Base-by-base conservation (phyloP, 352 stramenopile genomes). In the Halophytophthora polymorphica region DNA sequence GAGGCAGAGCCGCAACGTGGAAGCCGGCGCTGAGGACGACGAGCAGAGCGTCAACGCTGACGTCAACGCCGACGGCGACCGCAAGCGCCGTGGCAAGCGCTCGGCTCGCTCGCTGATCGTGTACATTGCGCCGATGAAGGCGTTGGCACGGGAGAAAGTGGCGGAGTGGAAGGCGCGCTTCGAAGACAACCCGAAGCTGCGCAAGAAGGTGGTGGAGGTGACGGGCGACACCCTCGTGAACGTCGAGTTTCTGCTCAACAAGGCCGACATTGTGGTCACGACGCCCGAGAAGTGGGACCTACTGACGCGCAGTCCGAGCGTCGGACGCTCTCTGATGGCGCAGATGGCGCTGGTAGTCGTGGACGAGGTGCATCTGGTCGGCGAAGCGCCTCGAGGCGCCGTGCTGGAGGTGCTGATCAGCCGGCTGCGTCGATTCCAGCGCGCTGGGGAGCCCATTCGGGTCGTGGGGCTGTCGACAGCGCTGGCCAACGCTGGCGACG, bases 231-330 rank as follows among this genome's bases (percentile, higher is more conserved):
- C 94, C 6, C 88, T 95, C 31, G 95, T 98, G 39, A 97, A 99
- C 53, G 65, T 87, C 15, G 75, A 94, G 40, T 78, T 77, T 38
- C 64, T 96, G 12, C 62, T 99, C 15, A 88, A 89, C 34, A 85
- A 86, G n/a, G 87, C 95, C 1, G 91, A 98, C 55, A 93, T 99
- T 29, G 83, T 99, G 14, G 88, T 99, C 21, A 98, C 97, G 35
- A 99, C 97, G 6, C 95, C 96, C 2, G 97, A 99, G 53, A 98
- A 98, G 58, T 99, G 95, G 95, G 97, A 99, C 71, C 63, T 98
- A 7, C 83, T 99, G 38, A 98, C 95, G 23, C 77, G 97, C 53
- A 89, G 85, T 33, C 98, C 84, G 69, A 65, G 75, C 18, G 67
- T 92, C 33, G 77, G 84, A 22, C 71, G 82, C 2, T 56, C 57